Evolutionary conservation across 768 basidiomycete genomes (phyloP), one percentile per base, ranked within the genome.

Genomic region (Dioszegia hungarica): DNA sequence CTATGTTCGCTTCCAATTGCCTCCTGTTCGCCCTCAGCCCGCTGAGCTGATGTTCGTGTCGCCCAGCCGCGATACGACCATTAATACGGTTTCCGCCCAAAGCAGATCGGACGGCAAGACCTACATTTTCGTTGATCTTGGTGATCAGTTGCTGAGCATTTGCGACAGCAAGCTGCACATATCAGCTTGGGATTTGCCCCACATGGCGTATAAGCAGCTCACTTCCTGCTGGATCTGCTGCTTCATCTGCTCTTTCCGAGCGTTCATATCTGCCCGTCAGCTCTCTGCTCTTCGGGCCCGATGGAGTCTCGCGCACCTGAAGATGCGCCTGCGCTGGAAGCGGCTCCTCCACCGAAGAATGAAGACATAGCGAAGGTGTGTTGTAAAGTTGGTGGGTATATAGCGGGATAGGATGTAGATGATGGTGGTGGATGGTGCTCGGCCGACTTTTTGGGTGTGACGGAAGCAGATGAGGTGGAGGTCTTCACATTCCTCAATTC

Each of bases 61-160:
- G n/a, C n/a, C n/a, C n/a, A n/a, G n/a, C n/a, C n/a, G n/a, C n/a
- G 10, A 25, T 25, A 4, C 6, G 20, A 25, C 31, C 27, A 15
- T 29, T 24, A 9, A 24, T 28, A 56, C 40, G 17, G 4, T n/a
- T 36, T 11, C 20, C 19, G 20, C 12, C 27, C 25, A 24, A 5
- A 22, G n/a, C 19, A 25, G 27, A 44, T 28, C 20, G 39, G 20
- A 46, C 11, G 36, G 17, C 15, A 15, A 36, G 24, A 57, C 71
- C 49, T 46, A 76, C 75, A 60, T 76, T 74, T 49, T 76, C 73
- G 59, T 76, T 76, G 55, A 76, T 74, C 68, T 76, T 76, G 61
- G 71, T 74, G 50, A 76, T 71, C 45, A 76, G 59, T 40, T 69
- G 67, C 57, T 76, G 73, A 37, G 75, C 75, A 49, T 76, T 76